Evolutionary conservation across 441 rosid species (phyloP), one percentile per base, ranked within the genome.

Genomic region (Jatropha multifida): DNA sequence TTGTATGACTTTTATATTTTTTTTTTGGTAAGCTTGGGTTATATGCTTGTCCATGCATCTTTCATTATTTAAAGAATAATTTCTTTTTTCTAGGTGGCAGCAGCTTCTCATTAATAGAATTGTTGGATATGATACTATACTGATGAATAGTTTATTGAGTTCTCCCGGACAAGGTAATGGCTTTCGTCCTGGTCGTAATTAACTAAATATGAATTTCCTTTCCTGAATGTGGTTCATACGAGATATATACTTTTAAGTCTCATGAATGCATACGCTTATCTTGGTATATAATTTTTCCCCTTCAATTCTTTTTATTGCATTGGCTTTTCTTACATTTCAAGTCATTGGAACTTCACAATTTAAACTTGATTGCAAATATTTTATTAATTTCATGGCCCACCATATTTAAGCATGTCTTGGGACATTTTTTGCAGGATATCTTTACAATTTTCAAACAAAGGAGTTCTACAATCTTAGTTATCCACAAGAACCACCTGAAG

Each of bases 71-170:
- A 62, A 44, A 74, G 54, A 56, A 41, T 51, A 59, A 54, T 63
- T 75, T 78, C 72, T 73, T 80, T 55, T 69, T 85, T 81, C 74
- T 88, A 96, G 99, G 92, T 96, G 97, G 98, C 98, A 93, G 86
- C 98, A 96, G 84, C 97, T 92, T 86, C 91, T 92, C 79, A 96
- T 96, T 81, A 93, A 96, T 85, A 88, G 93, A 89, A 81, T 96
- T 85, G 99, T 96, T 83, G 99, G 99, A 80, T 93, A 96, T 76
- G 99, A 96, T 86, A 96, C 99, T 77, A 92, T 96, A 79, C 75
- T 93, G 89, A 93, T 94, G 98, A 96, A 96, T 84, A 96, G 96
- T 81, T 86, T 96, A 83, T 88, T 89, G 84, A 83, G 83, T 85
- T 85, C 92, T 78, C 90, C 98, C 69, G 96, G 97, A 79, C 92